Conservation (phyloP, 192 early-diverging fungal species). For the Backusella tuberculispora region DNA sequence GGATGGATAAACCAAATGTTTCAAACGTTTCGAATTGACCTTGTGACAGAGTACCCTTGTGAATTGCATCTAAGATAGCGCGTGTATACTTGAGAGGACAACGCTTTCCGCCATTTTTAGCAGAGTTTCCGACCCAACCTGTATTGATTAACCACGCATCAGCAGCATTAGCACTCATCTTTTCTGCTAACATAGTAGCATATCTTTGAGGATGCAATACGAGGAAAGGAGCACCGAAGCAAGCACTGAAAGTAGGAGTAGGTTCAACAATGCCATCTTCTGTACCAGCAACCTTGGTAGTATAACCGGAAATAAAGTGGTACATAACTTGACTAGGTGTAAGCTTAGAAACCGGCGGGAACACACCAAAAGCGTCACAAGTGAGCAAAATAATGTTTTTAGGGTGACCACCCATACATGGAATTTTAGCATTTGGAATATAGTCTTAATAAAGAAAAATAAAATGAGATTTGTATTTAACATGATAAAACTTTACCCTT, state of each 20-base stretch:
- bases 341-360: slow-evolving; percentile 90
- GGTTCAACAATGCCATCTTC: slow-evolving; percentile 96
- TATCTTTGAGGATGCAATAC: slow-evolving; percentile 95
- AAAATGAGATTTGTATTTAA: not conserved
- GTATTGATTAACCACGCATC: slow-evolving; percentile 96
- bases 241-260: slow-evolving; percentile 88
- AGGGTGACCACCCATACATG: slow-evolving; percentile 88
- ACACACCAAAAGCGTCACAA: slow-evolving; percentile 95
- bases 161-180: slow-evolving; percentile 85
- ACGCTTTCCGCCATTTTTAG: slow-evolving; percentile 81
- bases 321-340: slow-evolving; percentile 90
- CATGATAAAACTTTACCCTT: slow-evolving; percentile 1
- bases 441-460: slow-evolving; percentile 53
- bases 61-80: slow-evolving; percentile 97
- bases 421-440: slow-evolving; percentile 92
- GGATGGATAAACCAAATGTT: slow-evolving; percentile 86
- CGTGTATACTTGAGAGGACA: slow-evolving; percentile 97
- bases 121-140: slow-evolving; percentile 93
- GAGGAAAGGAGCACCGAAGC: slow-evolving; percentile 95
- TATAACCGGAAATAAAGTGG: slow-evolving; percentile 97
- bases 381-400: slow-evolving; percentile 95
- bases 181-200: slow-evolving; percentile 93
- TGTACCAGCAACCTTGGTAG: slow-evolving; percentile 96
- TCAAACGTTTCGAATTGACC: slow-evolving; percentile 88
- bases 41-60: slow-evolving; percentile 85